Percentiles rank a stretch among this genome's conserved stretches.
Conservation (phyloP, 2,329 filamentous ascomycete genomes). For the Coniochaeta ligniaria region DNA sequence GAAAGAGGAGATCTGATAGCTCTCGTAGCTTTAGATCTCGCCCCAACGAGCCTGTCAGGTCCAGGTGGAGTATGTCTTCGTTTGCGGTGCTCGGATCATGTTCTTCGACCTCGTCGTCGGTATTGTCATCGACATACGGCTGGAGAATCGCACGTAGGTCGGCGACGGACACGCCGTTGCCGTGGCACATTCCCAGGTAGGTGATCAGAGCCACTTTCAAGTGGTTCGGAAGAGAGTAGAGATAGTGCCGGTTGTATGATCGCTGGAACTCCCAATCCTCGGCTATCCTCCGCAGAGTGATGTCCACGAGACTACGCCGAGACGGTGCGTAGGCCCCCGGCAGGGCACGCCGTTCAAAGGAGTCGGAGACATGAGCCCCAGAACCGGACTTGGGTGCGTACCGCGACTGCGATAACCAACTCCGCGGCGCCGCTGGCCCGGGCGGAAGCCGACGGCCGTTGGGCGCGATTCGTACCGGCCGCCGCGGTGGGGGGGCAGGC, state of each 20-base stretch:
- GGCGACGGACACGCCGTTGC: conserved; percentile 38
- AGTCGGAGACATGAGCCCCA: background rate
- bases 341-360: conserved; percentile 18
- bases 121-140: conserved; percentile 18
- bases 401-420: conserved; percentile 39
- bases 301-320: conserved; percentile 42
- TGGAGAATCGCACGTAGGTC: conserved; percentile 43
- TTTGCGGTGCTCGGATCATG: conserved; percentile 25
- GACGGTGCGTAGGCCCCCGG: conserved; percentile 38
- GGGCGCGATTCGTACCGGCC: conserved; percentile 34
- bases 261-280: conserved; percentile 48
- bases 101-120: conserved; percentile 14
- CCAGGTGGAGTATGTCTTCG: conserved; percentile 42
- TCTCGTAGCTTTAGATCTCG: conserved; percentile 44
- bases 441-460: conserved; percentile 45
- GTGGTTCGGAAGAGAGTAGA: conserved; percentile 47
- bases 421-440: conserved; percentile 51
- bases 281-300: conserved; percentile 41
- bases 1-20: conserved; percentile 42
- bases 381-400: conserved; percentile 13
- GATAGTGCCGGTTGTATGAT: conserved; percentile 48
- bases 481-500: conserved; percentile 41
- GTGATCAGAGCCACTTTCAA: conserved; percentile 44
- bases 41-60: conserved; percentile 46
- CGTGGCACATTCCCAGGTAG: conserved; percentile 36